Evolutionary conservation across 2,329 filamentous ascomycete species (phyloP).

Genomic region (Fusarium verticillioides): DNA sequence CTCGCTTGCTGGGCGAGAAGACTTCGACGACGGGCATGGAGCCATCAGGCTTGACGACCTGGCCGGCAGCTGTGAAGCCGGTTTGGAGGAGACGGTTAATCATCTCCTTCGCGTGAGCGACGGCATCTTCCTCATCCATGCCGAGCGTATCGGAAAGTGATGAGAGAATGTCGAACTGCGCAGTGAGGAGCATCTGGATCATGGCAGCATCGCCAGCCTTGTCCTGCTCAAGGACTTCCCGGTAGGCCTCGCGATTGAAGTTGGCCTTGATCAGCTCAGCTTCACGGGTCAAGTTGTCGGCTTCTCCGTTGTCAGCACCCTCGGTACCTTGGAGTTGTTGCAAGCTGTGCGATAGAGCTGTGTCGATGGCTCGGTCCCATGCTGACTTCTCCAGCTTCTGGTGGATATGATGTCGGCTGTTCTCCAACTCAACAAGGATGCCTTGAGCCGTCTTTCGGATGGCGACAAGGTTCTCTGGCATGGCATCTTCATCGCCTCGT

Average conservation of each 20-base stretch:
- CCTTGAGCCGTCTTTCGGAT: constrained; percentile 91
- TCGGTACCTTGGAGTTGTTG: constrained; percentile 75
- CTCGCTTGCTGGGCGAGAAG: constrained; percentile 75
- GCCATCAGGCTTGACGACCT: constrained; percentile 92
- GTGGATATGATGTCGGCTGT: constrained; percentile 89
- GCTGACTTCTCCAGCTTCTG: constrained; percentile 81
- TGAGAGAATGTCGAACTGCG: constrained; percentile 91
- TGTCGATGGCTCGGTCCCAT: constrained; percentile 90
- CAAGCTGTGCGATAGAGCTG: constrained; percentile 86
- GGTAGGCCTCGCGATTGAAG: constrained; percentile 82
- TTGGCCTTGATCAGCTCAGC: constrained; percentile 86
- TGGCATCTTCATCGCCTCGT: constrained; percentile 61
- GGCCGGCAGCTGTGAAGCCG: constrained; percentile 78
- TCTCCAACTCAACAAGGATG: constrained; percentile 88
- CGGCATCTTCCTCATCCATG: constrained; percentile 86
- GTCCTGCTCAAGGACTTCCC: constrained; percentile 84
- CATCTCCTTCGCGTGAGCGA: constrained; percentile 80
- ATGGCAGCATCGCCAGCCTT: constrained; percentile 80
- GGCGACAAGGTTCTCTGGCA: constrained; percentile 74
- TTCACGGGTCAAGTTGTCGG: constrained; percentile 79
- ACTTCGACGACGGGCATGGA: constrained; percentile 68
- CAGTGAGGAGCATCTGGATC: constrained; percentile 84
- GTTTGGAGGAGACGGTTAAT: constrained; percentile 82
- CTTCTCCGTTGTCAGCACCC: constrained; percentile 66
- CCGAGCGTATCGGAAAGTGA: constrained; percentile 83